Conservation (phyloP, 164 flowering plant genomes). For the Stephania yunnanensis region DNA sequence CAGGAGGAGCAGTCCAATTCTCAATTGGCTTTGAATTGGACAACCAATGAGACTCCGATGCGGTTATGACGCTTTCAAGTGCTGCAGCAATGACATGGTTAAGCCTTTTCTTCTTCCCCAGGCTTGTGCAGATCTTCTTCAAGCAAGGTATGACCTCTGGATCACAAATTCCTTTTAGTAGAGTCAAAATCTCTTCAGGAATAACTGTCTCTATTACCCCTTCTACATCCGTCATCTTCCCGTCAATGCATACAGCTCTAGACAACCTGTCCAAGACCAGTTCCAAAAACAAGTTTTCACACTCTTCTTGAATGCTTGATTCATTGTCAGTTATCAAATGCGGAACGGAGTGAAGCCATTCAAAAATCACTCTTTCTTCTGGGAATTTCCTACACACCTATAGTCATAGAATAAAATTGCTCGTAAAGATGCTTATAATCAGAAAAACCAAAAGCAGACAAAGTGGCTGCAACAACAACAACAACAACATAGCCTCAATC, state of each 20-base stretch:
- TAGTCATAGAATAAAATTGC: conserved; percentile 14
- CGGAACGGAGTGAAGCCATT: conserved; percentile 93
- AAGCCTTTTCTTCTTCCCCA: conserved; percentile 86
- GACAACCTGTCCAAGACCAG: conserved; percentile 72
- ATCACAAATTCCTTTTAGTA: conserved; percentile 57
- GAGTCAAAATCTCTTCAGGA: conserved; percentile 51
- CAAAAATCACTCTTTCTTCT: conserved; percentile 47
- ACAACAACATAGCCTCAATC: no score
- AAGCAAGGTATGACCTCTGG: conserved; percentile 80
- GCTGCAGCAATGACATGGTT: conserved; percentile 52
- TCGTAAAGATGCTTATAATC: neutral
- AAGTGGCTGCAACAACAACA: no score
- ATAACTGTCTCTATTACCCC: conserved; percentile 31
- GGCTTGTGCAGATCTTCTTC: conserved; percentile 67
- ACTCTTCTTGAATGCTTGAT: conserved; percentile 89
- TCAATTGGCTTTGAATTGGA: conserved; percentile 54
- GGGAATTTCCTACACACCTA: conserved; percentile 70
- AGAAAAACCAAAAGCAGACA: neutral
- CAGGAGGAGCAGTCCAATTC: conserved; percentile 94
- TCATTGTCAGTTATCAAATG: conserved; percentile 81
- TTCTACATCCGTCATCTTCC: conserved; percentile 26
- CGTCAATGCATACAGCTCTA: conserved; percentile 35
- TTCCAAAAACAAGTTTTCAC: conserved; percentile 75
- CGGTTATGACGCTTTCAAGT: conserved; percentile 68
- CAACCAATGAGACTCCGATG: conserved; percentile 78